phyloP scores from a whole-genome alignment of 2,329 filamentous ascomycete genomes.

The Thelonectria discophora region DNA sequence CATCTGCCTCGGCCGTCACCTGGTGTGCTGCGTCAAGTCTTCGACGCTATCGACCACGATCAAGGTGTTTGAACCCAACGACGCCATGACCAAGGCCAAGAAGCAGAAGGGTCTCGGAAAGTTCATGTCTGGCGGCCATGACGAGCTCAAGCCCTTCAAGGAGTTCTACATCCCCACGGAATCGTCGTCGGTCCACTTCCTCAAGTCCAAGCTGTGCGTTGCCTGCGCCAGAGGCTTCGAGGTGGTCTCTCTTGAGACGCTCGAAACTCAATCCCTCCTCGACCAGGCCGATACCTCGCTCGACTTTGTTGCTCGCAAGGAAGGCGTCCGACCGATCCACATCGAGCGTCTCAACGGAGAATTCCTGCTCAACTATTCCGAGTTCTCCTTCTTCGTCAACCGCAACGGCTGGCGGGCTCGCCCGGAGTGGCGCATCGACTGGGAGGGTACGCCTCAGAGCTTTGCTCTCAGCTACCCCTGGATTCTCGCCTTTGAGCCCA shows the following conservation, averaged over 20 bases:
- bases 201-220: conserved; percentile 95
- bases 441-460: conserved; percentile 91
- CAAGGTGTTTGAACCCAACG: conserved; percentile 99
- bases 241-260: conserved; percentile 93
- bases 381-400: conserved; percentile 99
- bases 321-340: conserved; percentile 93
- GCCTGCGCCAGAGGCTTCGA: conserved; percentile 96
- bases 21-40: conserved; percentile 97
- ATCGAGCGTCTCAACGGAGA: conserved; percentile 97
- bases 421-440: conserved; percentile 96
- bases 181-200: conserved; percentile 97
- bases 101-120: conserved; percentile 95
- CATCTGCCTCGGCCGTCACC: conserved; percentile 90
- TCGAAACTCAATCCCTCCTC: conserved; percentile 96
- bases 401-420: conserved; percentile 96
- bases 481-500: conserved; percentile 95
- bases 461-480: conserved; percentile 97
- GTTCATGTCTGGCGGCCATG: conserved; percentile 92
- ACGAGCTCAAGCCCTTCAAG: conserved; percentile 96
- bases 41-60: conserved; percentile 93
- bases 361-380: conserved; percentile 96
- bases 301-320: conserved; percentile 94
- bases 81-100: conserved; percentile 90
- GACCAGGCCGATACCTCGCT: conserved; percentile 98
- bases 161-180: conserved; percentile 99